Evolutionary conservation across 345 rosid genomes (phyloP).

Genomic region (Isatis tinctoria): DNA sequence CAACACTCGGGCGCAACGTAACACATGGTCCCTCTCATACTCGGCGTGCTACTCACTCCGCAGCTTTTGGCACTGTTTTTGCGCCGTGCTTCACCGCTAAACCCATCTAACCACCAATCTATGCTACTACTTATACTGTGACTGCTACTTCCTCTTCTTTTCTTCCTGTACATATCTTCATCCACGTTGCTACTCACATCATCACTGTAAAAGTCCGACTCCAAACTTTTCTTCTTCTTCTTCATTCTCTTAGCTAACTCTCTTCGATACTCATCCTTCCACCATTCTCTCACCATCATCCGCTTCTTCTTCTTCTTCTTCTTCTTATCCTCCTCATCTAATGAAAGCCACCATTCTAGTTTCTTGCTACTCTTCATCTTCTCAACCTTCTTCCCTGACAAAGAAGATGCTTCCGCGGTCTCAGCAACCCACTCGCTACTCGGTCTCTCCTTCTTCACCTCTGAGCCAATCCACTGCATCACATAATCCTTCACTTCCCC

Average conservation of each 20-base stretch:
- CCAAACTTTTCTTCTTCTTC: slow-evolving; percentile 42
- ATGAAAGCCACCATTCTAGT: slow-evolving; percentile 85
- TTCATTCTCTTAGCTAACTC: slow-evolving; percentile 61
- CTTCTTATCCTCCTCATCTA: slow-evolving; percentile 66
- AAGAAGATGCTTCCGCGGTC: slow-evolving; percentile 34
- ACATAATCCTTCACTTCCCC: slow-evolving; percentile 77
- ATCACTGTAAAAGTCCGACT: slow-evolving; percentile 32
- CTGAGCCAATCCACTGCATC: slow-evolving; percentile 91
- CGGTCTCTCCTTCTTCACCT: slow-evolving; percentile 71
- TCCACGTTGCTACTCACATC: slow-evolving; percentile 8
- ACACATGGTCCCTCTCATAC: slow-evolving; percentile 96
- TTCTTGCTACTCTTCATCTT: slow-evolving; percentile 49
- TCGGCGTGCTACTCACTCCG: slow-evolving; percentile 83
- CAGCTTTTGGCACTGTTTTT: slow-evolving; percentile 64
- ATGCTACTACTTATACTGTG: slow-evolving; percentile 60
- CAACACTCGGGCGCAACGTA: slow-evolving; percentile 89
- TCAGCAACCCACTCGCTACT: slow-evolving; percentile 60
- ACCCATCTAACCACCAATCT: slow-evolving; percentile 78
- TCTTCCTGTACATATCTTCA: slow-evolving; percentile 44
- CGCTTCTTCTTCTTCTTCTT: slow-evolving; percentile 64
- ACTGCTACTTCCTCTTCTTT: slow-evolving; percentile 36
- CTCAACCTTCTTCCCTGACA: slow-evolving; percentile 21
- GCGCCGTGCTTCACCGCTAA: slow-evolving; percentile 61
- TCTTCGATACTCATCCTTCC: slow-evolving; percentile 92
- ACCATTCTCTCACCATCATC: slow-evolving; percentile 86